Evolutionary conservation across 2,329 filamentous ascomycete species (phyloP), one percentile per base, ranked within the genome.

Genomic region (Arthrobotrys sinensis): DNA sequence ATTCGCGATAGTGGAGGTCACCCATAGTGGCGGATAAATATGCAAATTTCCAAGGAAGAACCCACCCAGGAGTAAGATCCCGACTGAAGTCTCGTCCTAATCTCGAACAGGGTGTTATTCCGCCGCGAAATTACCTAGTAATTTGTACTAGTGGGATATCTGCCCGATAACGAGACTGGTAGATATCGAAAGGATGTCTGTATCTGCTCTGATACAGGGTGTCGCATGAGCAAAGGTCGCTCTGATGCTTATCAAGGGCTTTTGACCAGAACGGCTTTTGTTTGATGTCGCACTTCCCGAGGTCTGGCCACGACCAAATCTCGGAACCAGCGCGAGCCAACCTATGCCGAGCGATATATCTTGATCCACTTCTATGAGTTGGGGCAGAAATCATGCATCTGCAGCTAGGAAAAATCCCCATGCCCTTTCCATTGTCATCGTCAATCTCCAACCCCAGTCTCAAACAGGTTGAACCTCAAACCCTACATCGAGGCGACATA

Each of bases 11-110:
- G 48, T 43, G 55, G 63, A 52, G 63, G 34, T 21, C 55, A 34
- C 43, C 38, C 48, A 67, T 55, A 34, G 46, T 19, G 50, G 52
- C 71, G 71, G 71, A 67, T 76, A 76, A 76, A 76, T 68, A 65
- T 66, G 60, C 69, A 73, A 66, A 66, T 52, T 55, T 60, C 63
- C 52, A 70, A 38, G 50, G 38, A 48, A 68, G 45, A 52, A 38
- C 63, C 43, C 63, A 52, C 45, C 45, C 34, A 50, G 34, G 45
- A 52, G 63, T 28, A 60, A 60, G 55, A 60, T 53, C 36, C 67
- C 28, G 45, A 60, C 34, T 21, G 0, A 34, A 11, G 38, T 64
- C 60, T 50, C 32, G 60, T 48, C 45, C 43, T 32, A 48, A 50
- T 38, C 60, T 50, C 32, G 16, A 40, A 32, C 50, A 57, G 50